Percentiles rank a stretch among this genome's conserved stretches.
Evolutionary conservation across 306 rosid genomes (phyloP).

Genomic region (Fragaria nilgerrensis): DNA sequence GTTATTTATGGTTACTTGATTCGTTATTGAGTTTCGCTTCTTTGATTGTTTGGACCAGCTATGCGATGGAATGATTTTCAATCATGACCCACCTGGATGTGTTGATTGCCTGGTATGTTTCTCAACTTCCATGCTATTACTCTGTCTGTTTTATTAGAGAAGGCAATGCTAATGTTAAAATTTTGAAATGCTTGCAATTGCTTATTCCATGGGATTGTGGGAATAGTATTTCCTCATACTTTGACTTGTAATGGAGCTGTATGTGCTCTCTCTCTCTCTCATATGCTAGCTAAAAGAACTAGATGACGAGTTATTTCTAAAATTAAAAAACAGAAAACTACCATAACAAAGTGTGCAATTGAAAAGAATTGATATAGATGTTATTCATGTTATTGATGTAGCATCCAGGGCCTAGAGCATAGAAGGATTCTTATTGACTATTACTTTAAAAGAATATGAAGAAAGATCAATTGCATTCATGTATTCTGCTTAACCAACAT

Average conservation of each 20-base stretch:
- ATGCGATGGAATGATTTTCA: conserved; percentile 86
- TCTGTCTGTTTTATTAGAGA: conserved; percentile 2
- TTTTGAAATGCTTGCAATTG: background rate
- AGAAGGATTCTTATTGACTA: background rate
- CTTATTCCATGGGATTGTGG: background rate
- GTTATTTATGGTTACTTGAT: conserved; percentile 17
- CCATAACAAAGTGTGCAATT: background rate
- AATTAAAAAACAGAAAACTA: background rate
- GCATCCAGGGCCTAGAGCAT: background rate
- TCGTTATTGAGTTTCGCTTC: conserved; percentile 31
- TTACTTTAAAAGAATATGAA: background rate
- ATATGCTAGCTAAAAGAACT: background rate
- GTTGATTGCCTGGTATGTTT: conserved; percentile 76
- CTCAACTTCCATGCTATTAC: conserved; percentile 10
- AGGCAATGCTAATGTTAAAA: background rate
- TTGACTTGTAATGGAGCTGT: background rate
- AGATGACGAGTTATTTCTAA: background rate
- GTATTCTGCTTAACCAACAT: background rate
- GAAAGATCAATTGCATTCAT: background rate
- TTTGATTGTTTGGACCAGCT: conserved; percentile 64
- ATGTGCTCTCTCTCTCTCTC: background rate
- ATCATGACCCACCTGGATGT: conserved; percentile 82
- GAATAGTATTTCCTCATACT: background rate
- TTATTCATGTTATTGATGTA: background rate
- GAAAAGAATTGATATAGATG: background rate